Percentiles rank a stretch among this genome's conserved stretches.
Conservation (phyloP, 176 grass and related monocot genomes). For the Stipa capillata region DNA sequence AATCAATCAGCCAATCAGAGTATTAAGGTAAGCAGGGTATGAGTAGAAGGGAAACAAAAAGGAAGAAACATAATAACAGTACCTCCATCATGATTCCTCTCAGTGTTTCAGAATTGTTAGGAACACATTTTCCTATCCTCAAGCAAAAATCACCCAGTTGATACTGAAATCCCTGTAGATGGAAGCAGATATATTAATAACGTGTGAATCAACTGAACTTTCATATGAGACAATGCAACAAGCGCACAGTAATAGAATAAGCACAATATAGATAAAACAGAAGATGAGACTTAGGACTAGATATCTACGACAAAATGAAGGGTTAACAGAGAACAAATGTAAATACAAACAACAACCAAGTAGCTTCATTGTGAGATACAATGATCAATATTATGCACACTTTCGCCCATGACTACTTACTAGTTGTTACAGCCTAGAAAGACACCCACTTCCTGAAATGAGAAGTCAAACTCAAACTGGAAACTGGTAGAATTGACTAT, state of each 20-base stretch:
- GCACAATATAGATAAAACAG: not conserved
- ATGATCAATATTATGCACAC: not conserved
- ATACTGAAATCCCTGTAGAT: conserved; percentile 72
- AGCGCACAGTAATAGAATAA: not conserved
- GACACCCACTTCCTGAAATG: not conserved
- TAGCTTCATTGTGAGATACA: not conserved
- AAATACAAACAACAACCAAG: not conserved
- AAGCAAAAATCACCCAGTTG: conserved; percentile 79
- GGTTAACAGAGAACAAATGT: not conserved
- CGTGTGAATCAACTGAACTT: conserved; percentile 8
- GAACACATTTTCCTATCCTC: conserved; percentile 88
- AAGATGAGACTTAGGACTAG: not conserved
- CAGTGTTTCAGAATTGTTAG: conserved; percentile 55
- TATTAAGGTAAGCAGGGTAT: not conserved
- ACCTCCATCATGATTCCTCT: conserved; percentile 98
- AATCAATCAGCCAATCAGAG: not conserved
- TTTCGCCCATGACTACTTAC: not conserved
- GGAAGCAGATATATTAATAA: not conserved
- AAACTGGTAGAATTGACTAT: not conserved
- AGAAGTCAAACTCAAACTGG: not conserved
- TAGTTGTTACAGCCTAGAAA: too few relatives aligned
- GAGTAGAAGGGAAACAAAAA: not conserved
- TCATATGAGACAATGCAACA: not conserved
- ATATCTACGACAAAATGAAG: not conserved
- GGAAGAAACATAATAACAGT: not conserved